phyloP scores from a whole-genome alignment of 257 asterid species.

The Cruciata laevipes region DNA sequence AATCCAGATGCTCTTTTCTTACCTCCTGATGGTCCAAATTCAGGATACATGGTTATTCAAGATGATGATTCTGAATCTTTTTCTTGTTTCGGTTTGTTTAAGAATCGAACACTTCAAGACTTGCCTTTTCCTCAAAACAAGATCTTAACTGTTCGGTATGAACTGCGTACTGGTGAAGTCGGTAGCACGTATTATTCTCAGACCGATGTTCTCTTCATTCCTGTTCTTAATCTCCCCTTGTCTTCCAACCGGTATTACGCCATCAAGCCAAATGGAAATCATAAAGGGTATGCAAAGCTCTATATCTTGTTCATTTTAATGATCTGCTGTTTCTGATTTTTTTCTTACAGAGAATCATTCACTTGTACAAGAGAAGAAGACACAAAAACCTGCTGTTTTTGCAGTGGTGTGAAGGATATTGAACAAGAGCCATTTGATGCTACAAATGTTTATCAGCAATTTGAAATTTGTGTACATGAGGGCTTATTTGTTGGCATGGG shows the following conservation, averaged over 20 bases:
- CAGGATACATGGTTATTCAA: constrained; percentile 52
- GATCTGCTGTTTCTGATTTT: background rate
- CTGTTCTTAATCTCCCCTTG: constrained; percentile 42
- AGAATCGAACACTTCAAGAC: constrained; percentile 25
- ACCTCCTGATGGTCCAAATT: constrained; percentile 51
- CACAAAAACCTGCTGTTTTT: constrained; percentile 37
- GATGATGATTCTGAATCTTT: constrained; percentile 51
- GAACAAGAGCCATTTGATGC: constrained; percentile 51
- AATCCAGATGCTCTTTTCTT: constrained; percentile 24
- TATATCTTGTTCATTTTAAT: background rate
- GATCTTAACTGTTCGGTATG: constrained; percentile 22
- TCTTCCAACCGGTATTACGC: constrained; percentile 56
- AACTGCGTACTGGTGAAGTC: background rate
- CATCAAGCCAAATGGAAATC: constrained; percentile 34
- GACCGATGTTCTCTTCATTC: constrained; percentile 1
- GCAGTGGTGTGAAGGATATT: constrained; percentile 33
- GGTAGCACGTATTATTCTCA: background rate
- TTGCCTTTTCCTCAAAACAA: constrained; percentile 65
- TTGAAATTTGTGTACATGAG: constrained; percentile 9
- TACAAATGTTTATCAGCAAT: constrained; percentile 39
- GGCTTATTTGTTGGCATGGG: background rate
- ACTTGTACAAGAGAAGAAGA: background rate
- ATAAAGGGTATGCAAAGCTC: constrained; percentile 38
- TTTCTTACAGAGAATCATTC: constrained; percentile 30
- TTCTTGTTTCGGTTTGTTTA: constrained; percentile 43